A percentile compares a stretch with the other conserved stretches of the same genome.
Evolutionary conservation across 1,284 basidiomycete species (phyloP).

Genomic region (Phaffia rhodozyma): DNA sequence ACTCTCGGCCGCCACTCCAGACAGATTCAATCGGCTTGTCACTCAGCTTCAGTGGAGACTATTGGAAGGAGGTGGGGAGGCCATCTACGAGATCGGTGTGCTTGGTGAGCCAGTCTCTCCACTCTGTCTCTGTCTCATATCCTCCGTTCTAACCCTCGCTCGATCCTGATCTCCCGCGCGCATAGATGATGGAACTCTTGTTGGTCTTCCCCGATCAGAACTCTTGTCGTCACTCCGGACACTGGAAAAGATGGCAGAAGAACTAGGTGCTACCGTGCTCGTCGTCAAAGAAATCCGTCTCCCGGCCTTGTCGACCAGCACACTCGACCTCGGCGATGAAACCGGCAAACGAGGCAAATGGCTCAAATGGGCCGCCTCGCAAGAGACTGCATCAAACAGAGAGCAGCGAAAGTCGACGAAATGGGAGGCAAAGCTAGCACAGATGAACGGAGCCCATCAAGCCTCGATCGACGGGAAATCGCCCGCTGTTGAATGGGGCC

Average conservation of each 20-base stretch:
- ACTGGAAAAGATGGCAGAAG: slow-evolving; percentile 79
- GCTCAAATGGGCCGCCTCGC: not conserved
- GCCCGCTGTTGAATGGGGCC: no score
- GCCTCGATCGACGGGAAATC: no score
- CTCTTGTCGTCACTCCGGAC: slow-evolving; percentile 69
- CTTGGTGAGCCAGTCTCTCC: slow-evolving; percentile 27
- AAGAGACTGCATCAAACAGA: not conserved
- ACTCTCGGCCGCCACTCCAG: slow-evolving; percentile 32
- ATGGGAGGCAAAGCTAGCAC: not conserved
- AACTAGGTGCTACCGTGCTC: slow-evolving; percentile 77
- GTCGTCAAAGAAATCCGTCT: slow-evolving; percentile 64
- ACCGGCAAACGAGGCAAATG: slow-evolving; percentile 10
- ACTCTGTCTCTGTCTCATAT: not conserved
- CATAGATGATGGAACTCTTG: slow-evolving; percentile 68
- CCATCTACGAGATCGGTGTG: slow-evolving; percentile 85
- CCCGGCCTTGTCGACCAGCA: not conserved
- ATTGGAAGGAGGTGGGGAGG: slow-evolving; percentile 78
- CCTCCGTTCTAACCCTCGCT: not conserved
- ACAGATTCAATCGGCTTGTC: slow-evolving; percentile 48
- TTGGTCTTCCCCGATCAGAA: slow-evolving; percentile 61
- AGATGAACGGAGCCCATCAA: not conserved
- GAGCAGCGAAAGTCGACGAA: not conserved
- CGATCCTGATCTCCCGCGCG: not conserved
- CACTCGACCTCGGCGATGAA: not conserved
- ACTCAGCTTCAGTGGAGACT: slow-evolving; percentile 92